Evolutionary conservation across 768 basidiomycete genomes (phyloP), one percentile per base, ranked within the genome.

Genomic region (Ramaria rubella): DNA sequence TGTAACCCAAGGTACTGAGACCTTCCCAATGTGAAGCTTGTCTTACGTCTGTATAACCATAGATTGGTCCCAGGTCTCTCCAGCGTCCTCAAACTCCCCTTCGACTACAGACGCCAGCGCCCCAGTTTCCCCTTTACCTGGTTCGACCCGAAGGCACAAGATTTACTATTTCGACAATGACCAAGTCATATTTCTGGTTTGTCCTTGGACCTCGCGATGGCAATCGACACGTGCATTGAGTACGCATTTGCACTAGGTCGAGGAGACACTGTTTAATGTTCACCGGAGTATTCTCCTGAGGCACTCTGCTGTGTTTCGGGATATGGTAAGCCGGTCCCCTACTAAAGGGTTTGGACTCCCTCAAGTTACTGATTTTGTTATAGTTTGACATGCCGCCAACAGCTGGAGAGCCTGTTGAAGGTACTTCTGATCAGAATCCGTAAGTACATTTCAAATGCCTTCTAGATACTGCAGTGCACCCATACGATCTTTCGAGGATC

Each of bases 251-350:
- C 24, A 15, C 12, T 53, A 77, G 76, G 73, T 75, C 1, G 70
- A 73, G 57, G 61, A 67, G 43, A 60, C 61, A 3, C 59, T 71
- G n/a, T 76, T 72, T 66, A 73, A 70, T 58, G 70, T 76, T 7
- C 75, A 76, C 51, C 70, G 70, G 1, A 67, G 73, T 58, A 73
- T 72, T 51, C 62, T 78, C 27, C 65, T 64, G 49, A 65, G 68
- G 38, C 72, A 73, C 56, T 75, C 76, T 1, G 61, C 67, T 15
- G 65, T 72, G 15, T 78, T 77, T 62, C 62, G 67, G 8, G 62
- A 61, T 31, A 71, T 77, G 68, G 49, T 58, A 24, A 31, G 24
- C 1, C 23, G 21, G 5, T n/a, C n/a, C n/a, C n/a, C n/a, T n/a
- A n/a, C n/a, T n/a, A n/a, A n/a, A n/a, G n/a, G n/a, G n/a, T n/a